Evolutionary conservation across 2,329 filamentous ascomycete genomes (phyloP), one percentile per base, ranked within the genome.

Genomic region (Monosporascus ibericus): DNA sequence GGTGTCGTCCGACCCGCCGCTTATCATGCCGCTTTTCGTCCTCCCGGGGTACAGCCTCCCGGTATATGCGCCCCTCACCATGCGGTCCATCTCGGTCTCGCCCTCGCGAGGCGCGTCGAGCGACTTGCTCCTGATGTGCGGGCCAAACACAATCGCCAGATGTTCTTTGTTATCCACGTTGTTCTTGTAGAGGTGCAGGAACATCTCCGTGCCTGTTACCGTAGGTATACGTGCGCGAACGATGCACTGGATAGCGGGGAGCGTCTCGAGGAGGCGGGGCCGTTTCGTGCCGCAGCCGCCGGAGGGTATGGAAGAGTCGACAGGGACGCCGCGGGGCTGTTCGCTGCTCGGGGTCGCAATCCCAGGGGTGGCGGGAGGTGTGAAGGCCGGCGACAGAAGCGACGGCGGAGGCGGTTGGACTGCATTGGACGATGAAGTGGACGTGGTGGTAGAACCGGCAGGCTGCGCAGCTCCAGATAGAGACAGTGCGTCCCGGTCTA

Each of bases 221-320:
- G 92, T 97, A 0, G 94, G 94, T 62, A 99, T 99, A 51, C 94
- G 86, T 18, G 94, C 94, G 60, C 94, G 87, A 48, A 97, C 94
- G 58, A 95, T 85, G 73, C 94, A 99, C 68, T 90, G 85, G n/a
- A 99, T 92, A 24, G 88, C 73, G 7, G 92, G 94, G 1, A 97
- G 76, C 15, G 77, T 81, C 59, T 87, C 78, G 6, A 96, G 81
- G 22, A 96, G 77, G 54, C 82, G 85, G 1, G 90, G 90, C 34
- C 80, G 77, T 66, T 85, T 85, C 49, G 75, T 72, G 27, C 82
- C 82, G 59, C 81, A 85, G 48, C 82, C 82, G 48, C 82, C 82
- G 0, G 75, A 75, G 0, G 78, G 76, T 4, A 78, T 67, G 17
- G 76, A 79, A 60, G 79, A 84, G 65, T 86, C 82, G 40, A 85